These are phyloP conservation scores for Avena atlantica DNA, from an alignment of 176 grass and related monocot genomes.

Conservation along the genomic window DNA sequence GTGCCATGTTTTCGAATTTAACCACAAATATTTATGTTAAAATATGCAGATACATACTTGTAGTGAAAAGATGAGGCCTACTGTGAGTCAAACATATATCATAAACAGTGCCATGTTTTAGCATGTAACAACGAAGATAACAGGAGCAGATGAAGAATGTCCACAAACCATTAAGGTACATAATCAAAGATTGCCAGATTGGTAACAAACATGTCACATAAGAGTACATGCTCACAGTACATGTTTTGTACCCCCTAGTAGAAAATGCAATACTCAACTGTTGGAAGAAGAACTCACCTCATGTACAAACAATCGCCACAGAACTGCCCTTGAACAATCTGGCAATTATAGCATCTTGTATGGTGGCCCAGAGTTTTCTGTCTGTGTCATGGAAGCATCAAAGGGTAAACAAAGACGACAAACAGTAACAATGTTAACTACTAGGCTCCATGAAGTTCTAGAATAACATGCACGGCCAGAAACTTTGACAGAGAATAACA, in stretches of 20 bases:
- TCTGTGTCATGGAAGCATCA: constrained; percentile 49
- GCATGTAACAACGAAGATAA: background rate
- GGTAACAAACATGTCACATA: background rate
- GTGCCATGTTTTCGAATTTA: background rate
- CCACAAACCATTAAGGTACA: background rate
- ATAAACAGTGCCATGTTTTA: background rate
- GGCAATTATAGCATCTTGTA: constrained; percentile 77
- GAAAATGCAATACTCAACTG: background rate
- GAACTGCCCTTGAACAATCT: constrained; percentile 87
- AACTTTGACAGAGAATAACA: background rate
- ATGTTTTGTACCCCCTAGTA: background rate
- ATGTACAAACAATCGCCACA: constrained; percentile 97
- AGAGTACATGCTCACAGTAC: background rate
- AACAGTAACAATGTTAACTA: background rate
- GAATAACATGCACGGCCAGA: background rate
- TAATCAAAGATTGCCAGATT: background rate
- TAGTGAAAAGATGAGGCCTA: background rate
- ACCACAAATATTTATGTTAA: background rate
- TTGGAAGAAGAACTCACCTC: constrained; percentile 53
- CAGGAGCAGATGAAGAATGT: background rate
- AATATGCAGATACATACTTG: background rate
- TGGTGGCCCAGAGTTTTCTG: constrained; percentile 89
- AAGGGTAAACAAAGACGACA: background rate
- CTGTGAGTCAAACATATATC: background rate
- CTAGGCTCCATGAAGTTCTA: background rate